A percentile compares a stretch with the other conserved stretches of the same genome.
phyloP scores from a whole-genome alignment of 2,329 filamentous ascomycete species.

The Chalara sp. region DNA sequence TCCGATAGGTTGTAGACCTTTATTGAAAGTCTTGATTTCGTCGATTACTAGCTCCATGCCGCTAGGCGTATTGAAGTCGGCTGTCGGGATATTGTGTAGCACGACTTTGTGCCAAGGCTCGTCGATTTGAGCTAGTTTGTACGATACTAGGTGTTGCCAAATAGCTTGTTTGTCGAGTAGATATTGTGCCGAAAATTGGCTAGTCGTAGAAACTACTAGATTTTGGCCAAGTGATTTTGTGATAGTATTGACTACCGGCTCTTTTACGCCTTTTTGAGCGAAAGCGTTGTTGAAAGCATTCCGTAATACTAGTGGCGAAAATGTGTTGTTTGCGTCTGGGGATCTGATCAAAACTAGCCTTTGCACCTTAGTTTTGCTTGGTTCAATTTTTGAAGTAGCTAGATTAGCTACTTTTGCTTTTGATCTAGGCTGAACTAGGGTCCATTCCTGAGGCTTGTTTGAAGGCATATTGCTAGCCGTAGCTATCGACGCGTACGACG shows the following conservation, averaged over 20 bases:
- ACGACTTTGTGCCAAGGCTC: background rate
- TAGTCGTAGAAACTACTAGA: background rate
- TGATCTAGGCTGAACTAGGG: too few species aligned
- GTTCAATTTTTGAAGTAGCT: too few species aligned
- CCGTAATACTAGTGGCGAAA: too few species aligned
- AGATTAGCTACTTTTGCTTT: too few species aligned
- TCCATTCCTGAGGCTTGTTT: too few species aligned
- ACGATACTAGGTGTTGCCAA: background rate
- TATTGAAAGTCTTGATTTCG: conserved; percentile 3
- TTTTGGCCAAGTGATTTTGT: background rate
- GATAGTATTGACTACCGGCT: background rate
- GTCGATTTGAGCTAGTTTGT: background rate
- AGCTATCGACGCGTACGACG: too few species aligned
- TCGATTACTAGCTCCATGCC: conserved; percentile 1
- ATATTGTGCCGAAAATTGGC: background rate
- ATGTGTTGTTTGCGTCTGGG: too few species aligned
- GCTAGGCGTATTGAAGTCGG: background rate
- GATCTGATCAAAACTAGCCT: too few species aligned
- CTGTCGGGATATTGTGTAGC: background rate
- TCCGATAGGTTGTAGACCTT: conserved; percentile 1
- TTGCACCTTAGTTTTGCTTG: too few species aligned
- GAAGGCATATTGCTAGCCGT: too few species aligned
- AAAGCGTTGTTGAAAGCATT: background rate
- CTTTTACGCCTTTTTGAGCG: background rate
- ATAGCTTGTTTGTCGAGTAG: background rate